Base-by-base conservation (phyloP, 140 eudicot genomes). In the Ambrosia hybrid region DNA sequence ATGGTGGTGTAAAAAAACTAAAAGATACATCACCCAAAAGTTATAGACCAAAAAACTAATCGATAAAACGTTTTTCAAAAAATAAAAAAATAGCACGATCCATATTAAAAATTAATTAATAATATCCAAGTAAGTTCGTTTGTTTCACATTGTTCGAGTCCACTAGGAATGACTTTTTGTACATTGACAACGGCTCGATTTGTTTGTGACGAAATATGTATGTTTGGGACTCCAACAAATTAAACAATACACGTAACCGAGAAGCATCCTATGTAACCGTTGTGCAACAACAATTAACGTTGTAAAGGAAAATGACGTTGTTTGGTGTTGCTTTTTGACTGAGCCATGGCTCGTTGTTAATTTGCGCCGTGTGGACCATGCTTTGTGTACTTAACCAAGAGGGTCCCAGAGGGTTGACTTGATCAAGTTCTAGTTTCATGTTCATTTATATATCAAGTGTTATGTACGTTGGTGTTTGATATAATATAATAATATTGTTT, bases 231-330 rank as follows among this genome's bases (percentile, higher is more conserved):
- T 67, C 58, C 11, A n/a, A 57, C 9, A 39, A 1, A 21, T 21
- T 21, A 21, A 39, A 76, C 55, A 49, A 49, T 6, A 49, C 76
- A 76, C 67, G 73, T 57, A 66, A 57, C 16, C 48, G 43, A 57
- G 51, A 71, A 65, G 81, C 38, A 76, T 76, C 85, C 81, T 65
- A 71, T 71, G 67, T 74, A 81, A 78, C 85, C 85, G 85, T 81
- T 80, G 56, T 63, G 6, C 14, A 13, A 10, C 2, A 59, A 67
- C 79, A 7, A 74, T 52, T 61, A 61, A 53, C 76, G 72, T 62
- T 71, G 53, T 8, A 69, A 69, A 60, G 26, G 65, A 62, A 41
- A 70, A 70, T 77, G 81, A 77, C 76, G 72, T 62, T 53, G 58
- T 43, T 43, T 51, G 9, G 9, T 33, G 13, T 48, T 72, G 36